Evolutionary conservation across 805 yeast species (phyloP), one percentile per base, ranked within the genome.

Genomic region (Yarrowia porcina): DNA sequence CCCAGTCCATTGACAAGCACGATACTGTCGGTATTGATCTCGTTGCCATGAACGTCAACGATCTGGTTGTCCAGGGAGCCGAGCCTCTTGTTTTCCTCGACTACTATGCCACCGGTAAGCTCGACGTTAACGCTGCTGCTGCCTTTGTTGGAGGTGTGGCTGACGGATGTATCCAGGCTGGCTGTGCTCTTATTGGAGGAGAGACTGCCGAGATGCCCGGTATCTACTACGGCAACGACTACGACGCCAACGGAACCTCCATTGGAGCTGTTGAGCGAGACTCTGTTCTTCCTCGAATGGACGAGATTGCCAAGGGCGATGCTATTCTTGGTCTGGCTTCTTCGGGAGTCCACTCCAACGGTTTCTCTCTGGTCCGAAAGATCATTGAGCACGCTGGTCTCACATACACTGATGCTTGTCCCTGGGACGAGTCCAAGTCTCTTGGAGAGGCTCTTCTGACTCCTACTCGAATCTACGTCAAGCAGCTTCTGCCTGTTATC

Each of bases 201-300:
- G 99, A 94, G 77, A 94, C 99, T 38, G 88, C 96, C 62, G 99
- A 94, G 80, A 94, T 94, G 99, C 99, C 99, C 27, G 99, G 99
- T 67, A 90, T 94, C 89, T 94, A 94, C 72, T 89, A 87, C 65
- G 90, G 86, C 63, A 96, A 96, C 33, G 98, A 94, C 76, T 94
- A 94, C 73, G 99, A 94, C 76, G 92, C 97, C 65, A 94, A 93
- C 72, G 99, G 99, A 76, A 96, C 99, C 36, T 96, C 97, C 61
- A 92, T 94, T 45, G 99, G 99, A 71, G 99, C 99, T 13, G 97
- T 94, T 5, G 78, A 83, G 68, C 90, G 88, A 71, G 76, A 78
- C 63, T 81, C 83, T 65, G 83, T 94, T 54, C 79, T 94, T 67
- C 99, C 99, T 56, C 82, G 82, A 67, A 72, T 80, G 23, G 78